Base-by-base conservation (phyloP, 345 rosid species). In the Boechera retrofracta region DNA sequence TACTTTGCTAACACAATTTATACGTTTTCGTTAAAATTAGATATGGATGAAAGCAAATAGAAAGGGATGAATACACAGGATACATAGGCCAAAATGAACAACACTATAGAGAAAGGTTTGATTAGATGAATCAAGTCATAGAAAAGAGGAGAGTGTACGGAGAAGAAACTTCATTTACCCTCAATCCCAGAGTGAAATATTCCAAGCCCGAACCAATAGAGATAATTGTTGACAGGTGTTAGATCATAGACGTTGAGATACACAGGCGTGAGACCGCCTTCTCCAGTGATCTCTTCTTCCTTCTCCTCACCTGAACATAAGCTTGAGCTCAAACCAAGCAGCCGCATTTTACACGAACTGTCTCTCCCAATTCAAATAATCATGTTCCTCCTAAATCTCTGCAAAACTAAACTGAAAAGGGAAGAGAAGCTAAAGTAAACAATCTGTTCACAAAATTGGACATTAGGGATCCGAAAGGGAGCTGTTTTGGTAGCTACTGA, bases 191-290 rank as follows among this genome's bases (percentile, higher is more conserved):
- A 92, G 85, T 95, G 99, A 79, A 92, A 95, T 61, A 95, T 86
- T 67, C 99, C 99, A 12, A 92, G 92, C 15, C 99, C 98, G 4
- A 92, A 82, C 92, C 92, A 89, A 79, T 88, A 95, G 74, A 90
- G 89, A 77, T 95, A 90, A 87, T 92, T 84, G 84, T 95, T 95
- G 67, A 92, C 81, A 52, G 98, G 92, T n/a, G 97, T 88, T 69
- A 95, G 96, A 80, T 95, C 99, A 80, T 95, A 95, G 31, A 95
- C 92, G 68, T 95, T 95, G 53, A 94, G 95, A 85, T 86, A 90
- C 48, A 94, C 75, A 24, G 81, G 78, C 3, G 85, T 65, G 13
- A 76, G 69, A 69, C 45, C 75, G 59, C 82, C 56, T 39, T 77
- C 61, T 65, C 82, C 87, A 21, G 68, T 80, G 32, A 61, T 66